These are phyloP conservation scores for Mycena kentingensis DNA, from an alignment of 768 basidiomycete species.

Conservation along the genomic window DNA sequence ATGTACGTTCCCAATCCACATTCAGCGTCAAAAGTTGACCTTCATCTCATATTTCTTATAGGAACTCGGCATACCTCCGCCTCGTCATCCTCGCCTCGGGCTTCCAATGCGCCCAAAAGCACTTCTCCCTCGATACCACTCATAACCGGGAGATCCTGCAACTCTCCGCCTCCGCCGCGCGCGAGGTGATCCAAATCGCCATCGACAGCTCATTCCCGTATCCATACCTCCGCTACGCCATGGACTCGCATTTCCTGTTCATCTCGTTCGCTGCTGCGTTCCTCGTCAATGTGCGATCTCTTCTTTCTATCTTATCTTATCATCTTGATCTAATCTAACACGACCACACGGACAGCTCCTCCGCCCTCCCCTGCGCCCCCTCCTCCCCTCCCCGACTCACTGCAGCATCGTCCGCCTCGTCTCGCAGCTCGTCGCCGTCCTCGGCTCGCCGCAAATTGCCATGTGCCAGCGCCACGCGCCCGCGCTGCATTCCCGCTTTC, in stretches of 20 bases:
- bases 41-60: constrained; percentile 24
- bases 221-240: constrained; percentile 56
- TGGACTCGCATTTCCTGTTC: constrained; percentile 53
- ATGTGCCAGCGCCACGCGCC: too few species aligned
- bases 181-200: constrained; percentile 56
- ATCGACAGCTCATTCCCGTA: constrained; percentile 54
- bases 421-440: too few species aligned
- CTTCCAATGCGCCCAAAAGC: constrained; percentile 49
- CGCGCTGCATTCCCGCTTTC: too few species aligned
- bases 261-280: constrained; percentile 63
- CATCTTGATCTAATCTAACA: too few species aligned
- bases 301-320: too few species aligned
- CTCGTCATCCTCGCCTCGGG: constrained; percentile 58
- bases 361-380: too few species aligned
- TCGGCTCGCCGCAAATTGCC: too few species aligned
- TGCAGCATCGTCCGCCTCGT: too few species aligned
- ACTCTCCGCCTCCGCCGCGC: constrained; percentile 56
- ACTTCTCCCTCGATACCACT: constrained; percentile 43
- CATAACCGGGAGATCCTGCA: constrained; percentile 44
- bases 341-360: too few species aligned
- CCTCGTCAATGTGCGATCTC: constrained; percentile 53
- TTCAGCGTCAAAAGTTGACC: background rate
- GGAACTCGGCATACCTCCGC: constrained; percentile 56
- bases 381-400: too few species aligned
- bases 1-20: background rate